phyloP scores from a whole-genome alignment of 805 yeast species.

The Starmerella stellata region DNA sequence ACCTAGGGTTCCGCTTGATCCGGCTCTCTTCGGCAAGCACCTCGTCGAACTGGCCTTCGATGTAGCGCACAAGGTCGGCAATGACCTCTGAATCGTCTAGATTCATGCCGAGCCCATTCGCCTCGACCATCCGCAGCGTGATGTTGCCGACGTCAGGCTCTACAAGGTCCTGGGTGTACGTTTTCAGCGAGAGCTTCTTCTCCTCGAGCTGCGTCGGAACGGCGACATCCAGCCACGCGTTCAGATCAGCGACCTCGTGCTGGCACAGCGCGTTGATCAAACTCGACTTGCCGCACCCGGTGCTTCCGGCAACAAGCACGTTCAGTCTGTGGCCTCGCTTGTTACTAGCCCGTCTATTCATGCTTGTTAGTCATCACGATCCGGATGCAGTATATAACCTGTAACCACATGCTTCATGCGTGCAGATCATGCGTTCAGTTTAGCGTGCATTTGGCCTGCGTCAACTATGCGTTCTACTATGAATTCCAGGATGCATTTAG shows the following conservation, averaged over 20 bases:
- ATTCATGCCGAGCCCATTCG: constrained; percentile 67
- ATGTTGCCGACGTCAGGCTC: constrained; percentile 16
- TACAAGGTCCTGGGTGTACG: constrained; percentile 17
- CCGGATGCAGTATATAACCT: too few species aligned
- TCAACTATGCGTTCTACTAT: too few species aligned
- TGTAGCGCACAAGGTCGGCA: constrained; percentile 35
- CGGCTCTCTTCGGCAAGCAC: constrained; percentile 59
- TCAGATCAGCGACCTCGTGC: constrained; percentile 50
- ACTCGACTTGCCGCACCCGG: constrained; percentile 85
- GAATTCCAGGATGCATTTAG: too few species aligned
- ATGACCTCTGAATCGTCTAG: constrained; percentile 42
- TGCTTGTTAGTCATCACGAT: neutral
- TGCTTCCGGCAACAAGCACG: constrained; percentile 69
- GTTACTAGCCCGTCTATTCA: constrained; percentile 13
- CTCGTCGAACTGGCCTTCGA: constrained; percentile 54
- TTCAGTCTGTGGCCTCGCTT: constrained; percentile 40
- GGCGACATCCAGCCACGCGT: constrained; percentile 17
- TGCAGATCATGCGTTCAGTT: too few species aligned
- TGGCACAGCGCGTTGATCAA: constrained; percentile 70
- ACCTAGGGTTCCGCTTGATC: constrained; percentile 53
- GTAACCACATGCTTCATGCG: too few species aligned
- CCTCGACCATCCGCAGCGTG: constrained; percentile 40
- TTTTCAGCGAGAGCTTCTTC: constrained; percentile 16
- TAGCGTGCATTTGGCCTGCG: too few species aligned
- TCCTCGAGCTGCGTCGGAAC: constrained; percentile 19